Evolutionary conservation across 306 rosid species (phyloP), one percentile per base, ranked within the genome.

Genomic region (Pyrus betulifolia): DNA sequence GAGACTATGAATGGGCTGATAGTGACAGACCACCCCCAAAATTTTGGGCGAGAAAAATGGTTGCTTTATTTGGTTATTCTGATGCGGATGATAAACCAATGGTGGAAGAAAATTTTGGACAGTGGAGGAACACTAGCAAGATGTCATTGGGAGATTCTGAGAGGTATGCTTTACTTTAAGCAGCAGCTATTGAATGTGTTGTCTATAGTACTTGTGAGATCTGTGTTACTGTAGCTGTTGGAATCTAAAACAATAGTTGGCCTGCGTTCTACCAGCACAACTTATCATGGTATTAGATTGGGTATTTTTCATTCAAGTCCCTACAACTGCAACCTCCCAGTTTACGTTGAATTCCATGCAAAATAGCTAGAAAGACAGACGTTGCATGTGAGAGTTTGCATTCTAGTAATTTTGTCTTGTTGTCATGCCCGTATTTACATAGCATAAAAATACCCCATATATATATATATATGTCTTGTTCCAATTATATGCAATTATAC

Each of bases 1-100:
- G 93, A 54, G 95, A 94, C 78, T 94, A 94, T 87, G 97, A 88
- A 84, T 94, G 98, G 98, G 97, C 95, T 46, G 96, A 94, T 83
- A 79, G 84, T 71, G 98, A 94, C 81, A 90, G 79, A 86, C 91
- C 96, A 33, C 96, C 96, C 33, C 97, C 97, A 77, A 88, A 79
- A 62, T 88, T 79, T 89, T 95, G 98, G 98, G 78, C 90, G 74
- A 77, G 76, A 75, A 85, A 88, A 78, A 95, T 95, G 96, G 78
- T 67, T 25, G 86, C 92, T 75, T 85, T 95, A 82, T 95, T 90
- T 87, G 96, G 98, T 81, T 79, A 80, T 80, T 88, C 85, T 80
- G 87, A 88, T 74, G 79, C 52, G 44, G 68, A 79, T 52, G 84
- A 83, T 74, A 82, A 76, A 75, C 75, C 52, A 40, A 78, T 70